Evolutionary conservation across 176 grass and related monocot genomes (phyloP), one percentile per base, ranked within the genome.

Genomic region (Ananas comosus): DNA sequence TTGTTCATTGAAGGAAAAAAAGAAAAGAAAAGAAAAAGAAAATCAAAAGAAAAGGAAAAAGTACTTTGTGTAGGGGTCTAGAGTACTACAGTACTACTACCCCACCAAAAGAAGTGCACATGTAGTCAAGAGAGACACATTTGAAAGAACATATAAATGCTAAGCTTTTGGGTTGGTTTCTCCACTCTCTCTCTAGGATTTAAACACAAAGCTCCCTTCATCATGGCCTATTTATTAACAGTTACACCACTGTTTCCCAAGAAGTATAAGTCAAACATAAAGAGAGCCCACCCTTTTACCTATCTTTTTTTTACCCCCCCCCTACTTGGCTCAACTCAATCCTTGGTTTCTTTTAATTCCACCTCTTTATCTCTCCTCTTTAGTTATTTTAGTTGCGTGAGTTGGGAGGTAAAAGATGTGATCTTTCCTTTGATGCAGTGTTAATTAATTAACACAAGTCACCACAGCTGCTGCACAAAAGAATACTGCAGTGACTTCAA

Each of bases 381-480:
- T 57, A 16, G 53, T 56, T n/a, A 13, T 22, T 19, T 61, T 48
- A 58, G 53, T 72, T 72, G 70, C 70, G 70, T 72, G 53, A 61
- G 70, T 22, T 22, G 47, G 70, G 52, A 72, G 52, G 11, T 23
- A 72, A 61, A 53, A 72, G 70, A 72, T 72, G 70, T 42, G 21
- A 47, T 72, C 53, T 72, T 56, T 72, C 57, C 16, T 61, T 16
- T 57, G 27, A 52, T 14, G 52, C 53, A 72, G 53, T 61, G 21
- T 18, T 19, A 61, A 19, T 21, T 18, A 19, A 18, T 10, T 10
- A 9, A 56, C 52, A 56, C 52, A 50, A 53, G 12, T 56, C 11
- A 11, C 66, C 66, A 69, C 47, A 50, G 7, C 48, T 69, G 66
- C 66, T 5, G 47, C 48, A 51, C 68, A 13, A 23, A 12, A 53